Base-by-base conservation (phyloP, 306 rosid genomes). In the Styphnolobium japonicum region DNA sequence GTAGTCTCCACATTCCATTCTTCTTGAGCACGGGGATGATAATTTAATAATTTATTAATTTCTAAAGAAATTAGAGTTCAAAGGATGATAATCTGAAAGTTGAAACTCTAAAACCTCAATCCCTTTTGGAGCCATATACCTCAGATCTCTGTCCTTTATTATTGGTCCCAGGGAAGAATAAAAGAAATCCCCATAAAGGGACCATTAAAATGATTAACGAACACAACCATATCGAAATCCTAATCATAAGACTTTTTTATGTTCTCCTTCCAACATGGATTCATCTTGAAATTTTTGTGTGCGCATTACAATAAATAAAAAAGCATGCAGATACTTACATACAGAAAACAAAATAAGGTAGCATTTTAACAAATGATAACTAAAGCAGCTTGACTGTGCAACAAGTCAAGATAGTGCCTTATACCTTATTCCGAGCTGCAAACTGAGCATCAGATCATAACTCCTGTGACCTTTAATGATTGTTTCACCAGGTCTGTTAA, bases 341-440 rank as follows among this genome's bases (percentile, higher is more conserved):
- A 19, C 22, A 67, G 43, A 61, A 49, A 46, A 39, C 43, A 69
- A 79, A 48, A 46, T n/a, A 45, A 55, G 51, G 60, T 33, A 67
- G 71, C 75, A 86, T 37, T 72, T 23, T 67, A 51, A 40, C 51
- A 53, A 73, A 72, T 53, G 69, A 68, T 78, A 79, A 42, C 18
- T 48, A 67, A 52, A 55, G 31, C 16, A 65, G 25, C 53, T 68
- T 6, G 22, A 45, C 9, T 31, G 63, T 25, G 79, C 34, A 52
- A 76, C 78, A 67, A 36, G 52, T 61, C 45, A 61, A 71, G 70
- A 76, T 77, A 36, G 61, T 60, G 66, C 56, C 40, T 18, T 67
- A 53, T 84, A 95, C 99, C 99, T 93, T 88, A 95, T 95, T 89
- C 99, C 99, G 15, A 95, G 98, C 88, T 95, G 99, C 90, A 95